These are phyloP conservation scores for Paramarasmius palmivorus DNA, from an alignment of 1,284 basidiomycete genomes.

Conservation along the genomic window DNA sequence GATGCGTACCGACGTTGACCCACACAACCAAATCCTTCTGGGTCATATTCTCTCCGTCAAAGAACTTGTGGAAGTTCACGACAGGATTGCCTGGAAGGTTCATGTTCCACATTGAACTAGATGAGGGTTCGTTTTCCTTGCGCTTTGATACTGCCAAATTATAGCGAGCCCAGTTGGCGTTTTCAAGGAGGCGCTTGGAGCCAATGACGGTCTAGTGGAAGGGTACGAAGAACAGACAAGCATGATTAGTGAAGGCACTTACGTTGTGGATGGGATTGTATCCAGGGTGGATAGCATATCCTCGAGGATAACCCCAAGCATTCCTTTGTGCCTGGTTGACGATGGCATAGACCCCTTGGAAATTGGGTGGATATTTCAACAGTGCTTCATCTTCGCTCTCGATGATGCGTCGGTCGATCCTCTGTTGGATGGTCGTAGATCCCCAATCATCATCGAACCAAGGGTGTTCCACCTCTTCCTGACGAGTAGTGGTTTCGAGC, in stretches of 20 bases:
- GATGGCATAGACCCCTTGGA: conserved; percentile 56
- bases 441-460: conserved; percentile 72
- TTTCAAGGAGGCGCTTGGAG: conserved; percentile 56
- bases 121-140: conserved; percentile 61
- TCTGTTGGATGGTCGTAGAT: conserved; percentile 50
- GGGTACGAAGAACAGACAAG: conserved; percentile 14
- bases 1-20: conserved; percentile 67
- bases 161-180: conserved; percentile 66
- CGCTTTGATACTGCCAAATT: conserved; percentile 58
- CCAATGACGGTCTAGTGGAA: conserved; percentile 50
- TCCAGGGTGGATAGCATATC: conserved; percentile 58
- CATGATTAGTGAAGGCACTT: conserved; percentile 19
- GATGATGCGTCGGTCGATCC: conserved; percentile 49
- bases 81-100: conserved; percentile 58
- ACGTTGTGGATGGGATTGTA: conserved; percentile 54
- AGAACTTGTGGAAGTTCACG: conserved; percentile 65
- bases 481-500: conserved; percentile 46
- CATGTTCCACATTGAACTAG: conserved; percentile 61
- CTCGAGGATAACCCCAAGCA: conserved; percentile 54
- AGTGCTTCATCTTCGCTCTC: conserved; percentile 57
- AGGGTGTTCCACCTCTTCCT: conserved; percentile 48
- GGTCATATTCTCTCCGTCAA: conserved; percentile 60
- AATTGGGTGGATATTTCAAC: conserved; percentile 54
- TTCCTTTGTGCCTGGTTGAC: conserved; percentile 62
- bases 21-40: conserved; percentile 66